Base-by-base conservation (phyloP, 148 eudicot species). In the Cornus suecica region DNA sequence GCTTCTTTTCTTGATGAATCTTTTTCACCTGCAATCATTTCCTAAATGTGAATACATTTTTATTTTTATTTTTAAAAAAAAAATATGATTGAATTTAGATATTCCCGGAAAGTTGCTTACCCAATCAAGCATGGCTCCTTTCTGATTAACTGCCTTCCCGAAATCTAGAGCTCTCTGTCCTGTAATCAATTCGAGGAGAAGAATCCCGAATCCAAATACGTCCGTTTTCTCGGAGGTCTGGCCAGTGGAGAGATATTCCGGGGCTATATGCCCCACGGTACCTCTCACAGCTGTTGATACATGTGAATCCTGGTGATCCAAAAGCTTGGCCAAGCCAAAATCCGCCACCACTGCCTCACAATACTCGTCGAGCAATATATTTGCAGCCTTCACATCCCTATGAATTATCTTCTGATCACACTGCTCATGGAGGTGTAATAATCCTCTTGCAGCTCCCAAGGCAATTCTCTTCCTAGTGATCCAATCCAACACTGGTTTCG, bases 111-210 rank as follows among this genome's bases (percentile, higher is more conserved):
- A 58, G 7, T 13, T 32, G 29, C 86, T 81, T 68, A 91, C 96
- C 93, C 89, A 86, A 77, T 91, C 96, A 63, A 89, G 88, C 84
- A 91, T 91, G 48, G 86, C 91, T 32, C 96, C 96, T 84, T 91
- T 91, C 83, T 91, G 91, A 77, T 86, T 91, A 31, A 87, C 87
- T 22, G 88, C 92, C 79, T 89, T 89, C 24, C 95, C 91, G 65
- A 91, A 91, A 15, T 91, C 96, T n/a, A 89, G 71, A 61, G 96
- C 96, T 70, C 89, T 84, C 71, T 87, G 96, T 13, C 96, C 96
- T 5, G 96, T 87, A 78, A 91, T 87, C 76, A 91, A 72, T 66
- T 91, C 96, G 51, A 91, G 86, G 31, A 91, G 92, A 60, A 91
- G 82, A 72, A 91, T 91, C 28, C 96, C 96, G 52, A 86, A 91